Evolutionary conservation across 179 eudicot species (phyloP), one percentile per base, ranked within the genome.

Genomic region (Heliamphora pulchella): DNA sequence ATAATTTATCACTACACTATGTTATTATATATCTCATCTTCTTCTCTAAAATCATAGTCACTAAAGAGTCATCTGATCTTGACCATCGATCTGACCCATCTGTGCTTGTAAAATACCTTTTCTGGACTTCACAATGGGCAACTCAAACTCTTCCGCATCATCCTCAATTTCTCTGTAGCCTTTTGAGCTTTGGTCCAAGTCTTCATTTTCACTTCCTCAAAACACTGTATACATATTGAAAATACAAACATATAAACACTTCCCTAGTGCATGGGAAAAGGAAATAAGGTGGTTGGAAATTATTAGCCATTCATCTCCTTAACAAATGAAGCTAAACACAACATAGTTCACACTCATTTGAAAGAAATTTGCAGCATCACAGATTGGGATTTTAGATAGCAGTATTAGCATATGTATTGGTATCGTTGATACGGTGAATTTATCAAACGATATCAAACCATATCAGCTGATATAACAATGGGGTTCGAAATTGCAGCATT

Each of bases 71-170:
- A 15, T 41, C 51, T 43, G 50, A 48, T 50, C 58, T 71, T 8
- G 53, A 44, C n/a, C 66, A 2, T 41, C 18, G 41, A 67, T 63
- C 68, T 7, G 3, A 22, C 22, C 64, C 4, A 11, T 11, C 14
- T 1, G 14, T 9, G 59, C 59, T 8, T 61, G 64, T 17, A n/a
- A 20, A 20, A 57, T 41, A 67, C 77, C 62, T 11, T 47, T 64
- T 76, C 14, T 44, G 53, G 3, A 15, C 53, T 63, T 89, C 84
- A 90, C 72, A 77, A 71, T 48, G 87, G 84, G 50, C 90, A 85
- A 78, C 97, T 92, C 74, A 57, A 55, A 70, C 74, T 85, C 85
- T 93, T 87, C 83, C 88, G 77, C 86, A 87, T 80, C 57, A 77
- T 76, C 76, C 75, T 86, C 76, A 84, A 59, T 71, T 57, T 89